Conservation (phyloP, 129 eudicot species). For the Ambrosia artemisiifolia region DNA sequence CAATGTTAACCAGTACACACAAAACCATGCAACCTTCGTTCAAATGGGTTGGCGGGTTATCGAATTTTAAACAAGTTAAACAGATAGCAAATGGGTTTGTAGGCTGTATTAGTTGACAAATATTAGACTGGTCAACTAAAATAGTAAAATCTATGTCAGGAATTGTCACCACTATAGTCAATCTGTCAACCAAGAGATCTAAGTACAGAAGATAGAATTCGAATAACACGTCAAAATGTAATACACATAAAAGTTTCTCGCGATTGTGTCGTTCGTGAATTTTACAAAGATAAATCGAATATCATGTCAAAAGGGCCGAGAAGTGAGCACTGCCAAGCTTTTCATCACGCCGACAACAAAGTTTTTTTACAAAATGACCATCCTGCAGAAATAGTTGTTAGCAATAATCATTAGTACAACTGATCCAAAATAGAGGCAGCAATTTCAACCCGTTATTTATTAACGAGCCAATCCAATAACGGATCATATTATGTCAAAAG, state of each 20-base stretch:
- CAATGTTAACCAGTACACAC: no score
- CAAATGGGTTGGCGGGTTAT: no score
- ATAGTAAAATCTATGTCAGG: no score
- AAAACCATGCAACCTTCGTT: no score
- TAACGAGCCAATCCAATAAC: neutral
- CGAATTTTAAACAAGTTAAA: no score
- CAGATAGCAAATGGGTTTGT: no score
- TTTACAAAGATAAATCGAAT: neutral
- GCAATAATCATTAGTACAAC: neutral
- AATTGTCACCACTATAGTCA: no score
- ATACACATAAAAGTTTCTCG: neutral
- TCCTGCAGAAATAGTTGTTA: neutral
- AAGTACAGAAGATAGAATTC: neutral
- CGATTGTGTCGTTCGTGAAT: neutral
- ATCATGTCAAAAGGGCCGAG: neutral
- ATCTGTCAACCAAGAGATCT: no score
- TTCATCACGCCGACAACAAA: neutral
- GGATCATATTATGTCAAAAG: neutral
- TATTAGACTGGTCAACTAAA: no score
- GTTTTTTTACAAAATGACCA: neutral
- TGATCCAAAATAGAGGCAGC: neutral
- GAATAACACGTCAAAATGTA: neutral
- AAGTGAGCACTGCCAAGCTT: neutral
- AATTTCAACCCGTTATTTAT: neutral
- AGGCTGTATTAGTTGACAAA: no score